Evolutionary conservation across 176 grass and related monocot species (phyloP).

Genomic region (Eremochloa ophiuroides): DNA sequence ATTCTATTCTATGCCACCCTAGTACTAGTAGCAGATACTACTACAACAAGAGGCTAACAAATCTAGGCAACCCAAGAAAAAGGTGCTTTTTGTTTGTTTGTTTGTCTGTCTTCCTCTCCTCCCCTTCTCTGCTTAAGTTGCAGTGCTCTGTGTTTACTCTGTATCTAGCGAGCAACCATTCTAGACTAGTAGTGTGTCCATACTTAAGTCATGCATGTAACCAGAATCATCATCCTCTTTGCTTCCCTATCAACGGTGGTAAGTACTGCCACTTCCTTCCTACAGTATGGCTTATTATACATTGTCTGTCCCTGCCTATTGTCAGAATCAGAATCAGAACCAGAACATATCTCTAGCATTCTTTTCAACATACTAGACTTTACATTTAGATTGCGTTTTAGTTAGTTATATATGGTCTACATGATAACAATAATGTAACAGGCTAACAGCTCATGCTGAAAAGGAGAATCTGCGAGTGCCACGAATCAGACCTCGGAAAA

Average conservation of each 20-base stretch:
- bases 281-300: neutral
- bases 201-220: slow-evolving; percentile 6
- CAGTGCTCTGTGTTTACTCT: neutral
- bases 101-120: neutral
- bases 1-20: neutral
- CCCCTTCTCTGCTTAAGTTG: neutral
- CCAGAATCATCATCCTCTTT: slow-evolving; percentile 17
- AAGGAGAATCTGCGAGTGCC: slow-evolving; percentile 23
- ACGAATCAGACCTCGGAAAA: slow-evolving; percentile 6
- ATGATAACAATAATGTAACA: neutral
- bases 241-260: slow-evolving; percentile 5
- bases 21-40: neutral
- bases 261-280: neutral
- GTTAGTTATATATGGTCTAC: neutral
- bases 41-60: neutral
- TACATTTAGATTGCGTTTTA: neutral
- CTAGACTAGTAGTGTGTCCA: slow-evolving; percentile 23
- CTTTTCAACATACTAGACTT: neutral
- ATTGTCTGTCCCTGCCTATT: slow-evolving; percentile 1
- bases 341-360: slow-evolving; percentile 25
- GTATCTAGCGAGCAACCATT: neutral
- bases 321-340: slow-evolving; percentile 30
- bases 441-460: slow-evolving; percentile 9
- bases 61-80: neutral
- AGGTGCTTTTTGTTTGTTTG: neutral